Evolutionary conservation across 768 basidiomycete genomes (phyloP).

Genomic region (Dacryopinax primogenitus): DNA sequence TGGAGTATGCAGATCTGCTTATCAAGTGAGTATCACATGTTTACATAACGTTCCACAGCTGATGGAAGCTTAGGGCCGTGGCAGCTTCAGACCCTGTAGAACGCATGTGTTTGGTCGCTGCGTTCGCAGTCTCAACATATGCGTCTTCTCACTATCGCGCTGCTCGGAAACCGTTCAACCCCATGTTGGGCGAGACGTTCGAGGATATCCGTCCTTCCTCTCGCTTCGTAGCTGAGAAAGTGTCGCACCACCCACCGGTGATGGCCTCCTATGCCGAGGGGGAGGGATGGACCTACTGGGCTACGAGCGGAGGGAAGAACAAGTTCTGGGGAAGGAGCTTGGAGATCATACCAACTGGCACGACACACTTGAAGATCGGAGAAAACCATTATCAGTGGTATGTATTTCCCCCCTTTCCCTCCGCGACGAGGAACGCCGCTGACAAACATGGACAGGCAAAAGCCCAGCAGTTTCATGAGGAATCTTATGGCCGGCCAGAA

Average conservation of each 20-base stretch:
- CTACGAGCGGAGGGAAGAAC: constrained; percentile 68
- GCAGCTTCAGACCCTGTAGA: constrained; percentile 44
- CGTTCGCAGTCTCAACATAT: constrained; percentile 75
- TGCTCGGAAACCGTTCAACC: constrained; percentile 81
- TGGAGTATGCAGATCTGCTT: constrained; percentile 65
- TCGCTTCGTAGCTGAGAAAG: constrained; percentile 70
- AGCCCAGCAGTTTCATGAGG: constrained; percentile 77
- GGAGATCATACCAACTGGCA: constrained; percentile 72
- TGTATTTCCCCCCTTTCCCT: constrained; percentile 18
- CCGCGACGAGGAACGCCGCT: constrained; percentile 5
- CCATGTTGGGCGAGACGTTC: constrained; percentile 79
- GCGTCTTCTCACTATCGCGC: constrained; percentile 67
- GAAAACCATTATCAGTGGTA: constrained; percentile 62
- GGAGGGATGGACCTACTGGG: constrained; percentile 57
- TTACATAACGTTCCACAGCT: background rate
- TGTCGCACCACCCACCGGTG: constrained; percentile 69
- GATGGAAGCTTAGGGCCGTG: constrained; percentile 38
- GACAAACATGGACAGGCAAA: constrained; percentile 41
- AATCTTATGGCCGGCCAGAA: constrained; percentile 85
- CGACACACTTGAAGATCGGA: constrained; percentile 51
- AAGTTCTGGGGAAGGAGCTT: constrained; percentile 86
- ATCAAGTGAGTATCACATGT: constrained; percentile 15
- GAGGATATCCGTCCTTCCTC: constrained; percentile 61
- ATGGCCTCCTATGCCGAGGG: constrained; percentile 80
- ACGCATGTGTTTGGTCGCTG: constrained; percentile 63